Conservation (phyloP, 768 basidiomycete genomes). For the Pulveroboletus sp. region DNA sequence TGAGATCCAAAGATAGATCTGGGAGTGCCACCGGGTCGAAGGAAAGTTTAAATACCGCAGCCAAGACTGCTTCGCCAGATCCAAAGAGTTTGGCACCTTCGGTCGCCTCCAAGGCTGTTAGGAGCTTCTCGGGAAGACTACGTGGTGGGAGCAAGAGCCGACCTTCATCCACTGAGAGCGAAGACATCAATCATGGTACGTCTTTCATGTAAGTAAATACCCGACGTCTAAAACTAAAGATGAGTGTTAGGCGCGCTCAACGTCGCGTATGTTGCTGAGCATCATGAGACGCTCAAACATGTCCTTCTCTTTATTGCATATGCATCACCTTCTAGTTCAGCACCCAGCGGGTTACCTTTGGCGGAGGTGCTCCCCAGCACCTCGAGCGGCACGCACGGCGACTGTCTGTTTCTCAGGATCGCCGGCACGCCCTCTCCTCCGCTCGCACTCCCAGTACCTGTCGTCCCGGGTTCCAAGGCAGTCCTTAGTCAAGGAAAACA, state of each 20-base stretch:
- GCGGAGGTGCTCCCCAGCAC: slow-evolving; percentile 60
- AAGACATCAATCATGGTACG: slow-evolving; percentile 17
- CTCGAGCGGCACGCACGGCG: slow-evolving; percentile 39
- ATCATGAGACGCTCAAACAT: slow-evolving; percentile 81
- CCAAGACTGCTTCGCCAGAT: slow-evolving; percentile 20
- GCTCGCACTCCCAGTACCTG: slow-evolving; percentile 53
- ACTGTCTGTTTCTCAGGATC: slow-evolving; percentile 60
- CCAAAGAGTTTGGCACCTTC: slow-evolving; percentile 1
- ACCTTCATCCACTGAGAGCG: slow-evolving; percentile 11
- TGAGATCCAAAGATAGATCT: slow-evolving; percentile 35
- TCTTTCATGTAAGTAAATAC: neutral
- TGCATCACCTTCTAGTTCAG: slow-evolving; percentile 7
- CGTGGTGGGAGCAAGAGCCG: slow-evolving; percentile 21
- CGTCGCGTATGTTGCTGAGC: slow-evolving; percentile 62
- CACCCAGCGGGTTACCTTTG: slow-evolving; percentile 44
- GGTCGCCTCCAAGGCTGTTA: slow-evolving; percentile 10
- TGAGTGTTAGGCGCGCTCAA: slow-evolving; percentile 30
- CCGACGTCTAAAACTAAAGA: neutral
- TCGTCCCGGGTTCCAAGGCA: slow-evolving; percentile 56
- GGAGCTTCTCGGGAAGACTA: slow-evolving; percentile 21
- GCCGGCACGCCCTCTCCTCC: slow-evolving; percentile 55
- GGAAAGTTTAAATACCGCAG: slow-evolving; percentile 5
- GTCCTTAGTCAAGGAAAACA: slow-evolving; percentile 53
- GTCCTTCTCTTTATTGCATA: slow-evolving; percentile 67
- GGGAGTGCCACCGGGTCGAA: slow-evolving; percentile 5